Evolutionary conservation across 73 alveolate species (phyloP), one percentile per base, ranked within the genome.

Genomic region (Breviolum minutum): DNA sequence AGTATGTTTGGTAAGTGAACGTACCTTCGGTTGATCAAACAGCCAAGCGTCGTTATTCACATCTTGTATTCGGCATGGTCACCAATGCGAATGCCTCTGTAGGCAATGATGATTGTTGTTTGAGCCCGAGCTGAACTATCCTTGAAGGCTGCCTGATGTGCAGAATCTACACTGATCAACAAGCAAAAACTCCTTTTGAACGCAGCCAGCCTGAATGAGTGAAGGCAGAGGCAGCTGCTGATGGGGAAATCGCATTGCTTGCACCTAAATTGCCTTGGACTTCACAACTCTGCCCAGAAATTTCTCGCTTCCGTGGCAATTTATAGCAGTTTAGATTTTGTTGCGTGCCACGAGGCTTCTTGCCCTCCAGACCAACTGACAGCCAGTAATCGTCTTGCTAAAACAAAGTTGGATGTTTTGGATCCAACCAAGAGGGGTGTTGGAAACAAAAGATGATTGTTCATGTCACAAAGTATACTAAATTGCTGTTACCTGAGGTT

Each of bases 361-460:
- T 81, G 90, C 90, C 54, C 90, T 81, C 90, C 90, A 81, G 90
- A 81, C 90, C 90, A 60, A 81, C 32, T 81, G 90, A 54, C 90
- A 81, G 90, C 70, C 90, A 40, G 70, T 19, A 29, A 7, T 48
- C 40, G 40, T 48, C 54, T 81, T 40, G 90, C 90, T 29, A 48
- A 8, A 32, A 19, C 62, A 40, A 48, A 7, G 71, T 40, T 40
- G 54, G 54, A 40, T 40, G 54, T 40, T 40, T 40, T 40, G 54
- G 54, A 40, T 40, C 54, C 54, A 40, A 40, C 54, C 54, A 40
- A 40, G 54, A 40, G 54, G 54, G 54, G 0, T 22, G 17, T 68
- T 68, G n/a, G 24, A 22, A 22, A 68, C 2, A 2, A 68, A 68
- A 1, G n/a, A 68, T 22, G 17, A 17, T 2, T 68, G 77, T 68